phyloP scores from a whole-genome alignment of 768 basidiomycete genomes.

The Pisolithus albus region DNA sequence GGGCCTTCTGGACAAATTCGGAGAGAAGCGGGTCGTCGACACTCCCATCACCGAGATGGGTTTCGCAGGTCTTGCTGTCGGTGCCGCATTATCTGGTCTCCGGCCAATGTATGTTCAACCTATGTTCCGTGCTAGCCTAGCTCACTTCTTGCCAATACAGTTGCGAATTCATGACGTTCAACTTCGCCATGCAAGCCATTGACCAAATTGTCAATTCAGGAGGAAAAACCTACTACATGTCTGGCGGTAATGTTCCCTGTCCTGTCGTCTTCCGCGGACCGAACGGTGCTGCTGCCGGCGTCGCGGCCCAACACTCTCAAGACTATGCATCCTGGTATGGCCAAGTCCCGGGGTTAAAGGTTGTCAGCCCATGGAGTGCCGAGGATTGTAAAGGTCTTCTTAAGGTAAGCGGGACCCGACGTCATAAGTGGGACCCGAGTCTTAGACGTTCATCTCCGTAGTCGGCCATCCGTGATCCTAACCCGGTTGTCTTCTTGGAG shows the following conservation, averaged over 20 bases:
- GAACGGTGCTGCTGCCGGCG: constrained; percentile 96
- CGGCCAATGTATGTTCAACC: constrained; percentile 67
- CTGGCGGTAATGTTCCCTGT: constrained; percentile 96
- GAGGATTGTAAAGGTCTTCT: constrained; percentile 98
- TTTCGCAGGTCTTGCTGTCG: constrained; percentile 94
- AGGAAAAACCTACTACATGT: constrained; percentile 99
- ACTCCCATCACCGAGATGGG: constrained; percentile 98
- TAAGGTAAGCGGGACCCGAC: constrained; percentile 50
- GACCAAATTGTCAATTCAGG: constrained; percentile 99
- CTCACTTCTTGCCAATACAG: constrained; percentile 31
- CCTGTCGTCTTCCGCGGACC: constrained; percentile 99
- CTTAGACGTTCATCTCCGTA: constrained; percentile 22
- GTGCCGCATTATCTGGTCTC: constrained; percentile 90
- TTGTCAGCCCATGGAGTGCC: constrained; percentile 95
- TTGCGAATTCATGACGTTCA: constrained; percentile 99
- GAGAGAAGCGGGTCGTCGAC: constrained; percentile 96
- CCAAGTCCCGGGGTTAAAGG: constrained; percentile 91
- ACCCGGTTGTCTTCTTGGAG: constrained; percentile 97
- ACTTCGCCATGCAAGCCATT: constrained; percentile 99
- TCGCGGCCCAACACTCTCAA: constrained; percentile 95
- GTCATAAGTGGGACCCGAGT: neutral
- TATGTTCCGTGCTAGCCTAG: neutral
- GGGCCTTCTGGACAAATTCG: constrained; percentile 97
- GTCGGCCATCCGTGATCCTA: constrained; percentile 97
- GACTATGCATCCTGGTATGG: constrained; percentile 97